Percentiles rank a stretch among this genome's conserved stretches.
Conservation (phyloP, 164 flowering plant species). For the Vitis labrusca region DNA sequence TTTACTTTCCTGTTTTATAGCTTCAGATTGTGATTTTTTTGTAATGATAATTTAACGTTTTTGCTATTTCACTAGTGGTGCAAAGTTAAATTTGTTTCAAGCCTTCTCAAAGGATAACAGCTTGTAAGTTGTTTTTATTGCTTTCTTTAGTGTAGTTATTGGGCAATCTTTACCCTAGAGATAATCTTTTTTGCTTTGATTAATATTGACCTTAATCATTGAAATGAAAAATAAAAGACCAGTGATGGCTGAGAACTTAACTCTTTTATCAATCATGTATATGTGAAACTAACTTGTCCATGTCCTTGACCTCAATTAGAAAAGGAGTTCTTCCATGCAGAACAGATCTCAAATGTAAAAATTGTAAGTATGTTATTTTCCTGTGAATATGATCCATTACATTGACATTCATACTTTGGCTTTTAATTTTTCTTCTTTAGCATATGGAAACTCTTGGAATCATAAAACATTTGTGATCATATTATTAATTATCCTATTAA, state of each 20-base stretch:
- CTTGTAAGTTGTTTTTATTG: slow-evolving; percentile 43
- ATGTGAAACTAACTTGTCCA: background rate
- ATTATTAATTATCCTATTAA: too few species aligned
- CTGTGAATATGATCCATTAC: background rate
- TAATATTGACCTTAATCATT: too few species aligned
- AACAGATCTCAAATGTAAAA: slow-evolving; percentile 44
- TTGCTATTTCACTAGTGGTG: slow-evolving; percentile 28
- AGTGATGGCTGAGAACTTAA: too few species aligned
- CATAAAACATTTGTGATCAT: too few species aligned
- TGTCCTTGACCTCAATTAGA: slow-evolving; percentile 19
- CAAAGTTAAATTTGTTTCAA: slow-evolving; percentile 60
- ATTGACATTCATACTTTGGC: too few species aligned
- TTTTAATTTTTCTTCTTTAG: too few species aligned
- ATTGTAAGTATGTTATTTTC: slow-evolving; percentile 37
- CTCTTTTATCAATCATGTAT: too few species aligned
- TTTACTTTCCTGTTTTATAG: background rate
- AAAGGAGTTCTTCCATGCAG: slow-evolving; percentile 48
- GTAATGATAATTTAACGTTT: background rate
- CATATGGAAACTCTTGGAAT: too few species aligned
- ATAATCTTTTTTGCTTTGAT: background rate
- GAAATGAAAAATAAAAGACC: too few species aligned
- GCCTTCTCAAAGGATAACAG: slow-evolving; percentile 39
- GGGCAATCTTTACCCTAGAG: background rate
- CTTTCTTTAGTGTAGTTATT: background rate
- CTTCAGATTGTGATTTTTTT: background rate